These are phyloP conservation scores for Conringia planisiliqua DNA, from an alignment of 345 rosid genomes.

Conservation along the genomic window DNA sequence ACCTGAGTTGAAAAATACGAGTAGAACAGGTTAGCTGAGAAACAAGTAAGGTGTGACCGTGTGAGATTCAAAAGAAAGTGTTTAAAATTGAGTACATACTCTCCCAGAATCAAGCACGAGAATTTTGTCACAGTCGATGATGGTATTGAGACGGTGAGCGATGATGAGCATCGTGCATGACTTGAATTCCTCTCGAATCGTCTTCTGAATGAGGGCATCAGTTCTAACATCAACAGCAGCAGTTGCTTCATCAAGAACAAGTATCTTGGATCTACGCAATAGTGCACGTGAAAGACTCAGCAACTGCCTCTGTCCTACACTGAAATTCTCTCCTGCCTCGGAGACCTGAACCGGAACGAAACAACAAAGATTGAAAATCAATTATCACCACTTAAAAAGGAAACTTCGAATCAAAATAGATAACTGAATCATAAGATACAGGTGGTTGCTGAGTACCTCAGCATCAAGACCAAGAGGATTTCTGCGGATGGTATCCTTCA, in stretches of 20 bases:
- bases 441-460: conserved; percentile 42
- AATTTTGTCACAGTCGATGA: conserved; percentile 78
- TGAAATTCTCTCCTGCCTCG: conserved; percentile 91
- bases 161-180: conserved; percentile 77
- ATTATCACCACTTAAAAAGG: not conserved
- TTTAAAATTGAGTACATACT: conserved; percentile 4
- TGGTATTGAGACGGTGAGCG: conserved; percentile 83
- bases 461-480: conserved; percentile 39
- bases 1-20: conserved; percentile 45
- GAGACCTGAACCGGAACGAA: conserved; percentile 46
- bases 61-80: not conserved
- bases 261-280: conserved; percentile 59
- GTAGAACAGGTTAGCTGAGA: conserved; percentile 8
- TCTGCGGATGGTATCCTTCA: conserved; percentile 36
- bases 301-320: conserved; percentile 92
- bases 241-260: conserved; percentile 84
- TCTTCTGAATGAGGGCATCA: conserved; percentile 68
- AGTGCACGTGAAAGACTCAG: conserved; percentile 77
- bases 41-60: not conserved
- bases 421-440: conserved; percentile 48
- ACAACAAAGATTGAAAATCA: not conserved
- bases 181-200: conserved; percentile 70
- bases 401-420: not conserved
- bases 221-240: conserved; percentile 87
- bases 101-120: conserved; percentile 82